These are phyloP conservation scores for Heritiera littoralis DNA, from an alignment of 345 rosid species.

Conservation along the genomic window DNA sequence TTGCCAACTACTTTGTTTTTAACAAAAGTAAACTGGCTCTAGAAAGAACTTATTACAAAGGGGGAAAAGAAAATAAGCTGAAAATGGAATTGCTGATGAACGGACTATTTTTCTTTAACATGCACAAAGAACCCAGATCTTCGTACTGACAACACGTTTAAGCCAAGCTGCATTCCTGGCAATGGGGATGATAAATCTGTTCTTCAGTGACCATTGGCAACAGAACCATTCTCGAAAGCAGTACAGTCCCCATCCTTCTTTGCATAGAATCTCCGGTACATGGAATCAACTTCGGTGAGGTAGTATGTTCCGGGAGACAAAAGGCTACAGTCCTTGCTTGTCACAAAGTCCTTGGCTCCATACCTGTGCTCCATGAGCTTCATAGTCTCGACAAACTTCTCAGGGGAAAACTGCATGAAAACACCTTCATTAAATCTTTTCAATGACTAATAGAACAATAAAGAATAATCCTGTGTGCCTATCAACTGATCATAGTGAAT, in stretches of 20 bases:
- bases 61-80: background rate
- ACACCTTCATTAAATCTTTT: background rate
- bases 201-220: conserved; percentile 70
- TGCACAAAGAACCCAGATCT: conserved; percentile 22
- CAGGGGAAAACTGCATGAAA: conserved; percentile 66
- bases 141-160: conserved; percentile 17
- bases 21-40: background rate
- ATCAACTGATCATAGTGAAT: background rate
- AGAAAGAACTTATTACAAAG: background rate
- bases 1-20: conserved; percentile 11
- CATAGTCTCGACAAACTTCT: conserved; percentile 81
- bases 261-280: conserved; percentile 91
- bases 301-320: conserved; percentile 89
- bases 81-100: background rate
- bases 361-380: conserved; percentile 96
- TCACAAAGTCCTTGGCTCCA: conserved; percentile 92
- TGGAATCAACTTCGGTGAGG: conserved; percentile 87
- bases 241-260: conserved; percentile 45
- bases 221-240: conserved; percentile 45
- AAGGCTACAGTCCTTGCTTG: conserved; percentile 83
- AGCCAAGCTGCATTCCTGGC: background rate
- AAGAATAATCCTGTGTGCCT: background rate
- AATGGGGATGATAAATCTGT: background rate
- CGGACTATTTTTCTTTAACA: conserved; percentile 21
- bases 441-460: background rate